Evolutionary conservation across 2,329 filamentous ascomycete species (phyloP).

Genomic region (Thielaviopsis musarum): DNA sequence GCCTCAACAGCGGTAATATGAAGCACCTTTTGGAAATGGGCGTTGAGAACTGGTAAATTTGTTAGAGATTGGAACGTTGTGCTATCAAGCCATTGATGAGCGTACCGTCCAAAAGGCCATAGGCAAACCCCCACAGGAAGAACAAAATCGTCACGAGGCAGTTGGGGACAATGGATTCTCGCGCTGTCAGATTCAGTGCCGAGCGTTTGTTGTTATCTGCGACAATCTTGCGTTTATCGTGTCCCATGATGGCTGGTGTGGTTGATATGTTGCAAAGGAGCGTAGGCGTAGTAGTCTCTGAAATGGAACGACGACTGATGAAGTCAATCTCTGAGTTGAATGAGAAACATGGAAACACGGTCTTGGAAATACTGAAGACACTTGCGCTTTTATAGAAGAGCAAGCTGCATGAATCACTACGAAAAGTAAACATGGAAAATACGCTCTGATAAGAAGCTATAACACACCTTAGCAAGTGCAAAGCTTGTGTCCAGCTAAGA

Average conservation of each 20-base stretch:
- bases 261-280: background rate
- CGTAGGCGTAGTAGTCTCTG: background rate
- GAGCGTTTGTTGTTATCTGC: constrained; percentile 4
- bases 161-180: constrained; percentile 10
- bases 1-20: constrained; percentile 27
- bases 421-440: background rate
- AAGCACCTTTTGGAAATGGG: constrained; percentile 31
- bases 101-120: constrained; percentile 24
- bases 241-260: background rate
- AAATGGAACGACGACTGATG: background rate
- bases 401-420: background rate
- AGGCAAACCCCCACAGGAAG: constrained; percentile 31
- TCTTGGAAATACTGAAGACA: background rate
- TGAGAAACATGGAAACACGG: background rate
- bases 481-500: too few relatives aligned
- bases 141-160: constrained; percentile 25
- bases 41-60: constrained; percentile 25
- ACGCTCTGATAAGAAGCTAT: background rate
- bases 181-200: constrained; percentile 5
- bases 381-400: background rate
- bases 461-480: background rate
- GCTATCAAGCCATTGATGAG: background rate
- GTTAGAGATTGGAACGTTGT: background rate
- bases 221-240: constrained; percentile 6
- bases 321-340: background rate